Evolutionary conservation across 371 early-diverging fungal species (phyloP).

Genomic region (Saksenaea vasiformis): DNA sequence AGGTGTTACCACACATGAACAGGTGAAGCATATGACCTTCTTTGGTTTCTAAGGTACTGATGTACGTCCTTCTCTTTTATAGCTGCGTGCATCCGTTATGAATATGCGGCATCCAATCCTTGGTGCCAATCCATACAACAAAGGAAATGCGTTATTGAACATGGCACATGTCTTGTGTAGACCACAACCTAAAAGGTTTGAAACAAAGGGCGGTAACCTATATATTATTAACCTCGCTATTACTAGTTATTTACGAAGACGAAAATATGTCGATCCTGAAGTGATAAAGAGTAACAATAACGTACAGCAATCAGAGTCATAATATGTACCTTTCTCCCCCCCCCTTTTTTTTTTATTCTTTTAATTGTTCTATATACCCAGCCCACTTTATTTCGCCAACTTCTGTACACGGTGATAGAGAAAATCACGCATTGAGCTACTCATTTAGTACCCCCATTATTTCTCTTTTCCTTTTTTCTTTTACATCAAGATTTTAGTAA

Average conservation of each 20-base stretch:
- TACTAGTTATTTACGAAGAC: constrained; percentile 24
- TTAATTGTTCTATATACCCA: not conserved
- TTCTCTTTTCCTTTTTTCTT: constrained; percentile 1
- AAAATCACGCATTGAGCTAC: not conserved
- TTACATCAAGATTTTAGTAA: constrained; percentile 39
- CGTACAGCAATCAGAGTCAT: not conserved
- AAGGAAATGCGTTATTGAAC: constrained; percentile 49
- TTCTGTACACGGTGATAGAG: not conserved
- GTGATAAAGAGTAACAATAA: not conserved
- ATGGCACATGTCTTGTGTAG: constrained; percentile 57
- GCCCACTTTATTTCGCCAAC: not conserved
- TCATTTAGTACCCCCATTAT: not conserved
- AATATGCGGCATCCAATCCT: constrained; percentile 29
- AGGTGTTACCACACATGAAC: constrained; percentile 89
- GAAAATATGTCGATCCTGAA: constrained; percentile 20
- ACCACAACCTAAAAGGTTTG: constrained; percentile 62
- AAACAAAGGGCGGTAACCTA: not conserved
- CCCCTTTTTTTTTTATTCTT: not conserved
- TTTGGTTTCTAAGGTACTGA: not conserved
- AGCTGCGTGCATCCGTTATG: constrained; percentile 50
- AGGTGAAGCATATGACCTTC: constrained; percentile 47
- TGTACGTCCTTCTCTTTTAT: constrained; percentile 1
- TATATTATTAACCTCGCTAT: not conserved
- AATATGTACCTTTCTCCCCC: not conserved
- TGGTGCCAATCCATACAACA: constrained; percentile 49